Percentiles rank a stretch among this genome's conserved stretches.
Evolutionary conservation across 495 filamentous ascomycete species (phyloP).

Genomic region (Aspergillus avenaceus): DNA sequence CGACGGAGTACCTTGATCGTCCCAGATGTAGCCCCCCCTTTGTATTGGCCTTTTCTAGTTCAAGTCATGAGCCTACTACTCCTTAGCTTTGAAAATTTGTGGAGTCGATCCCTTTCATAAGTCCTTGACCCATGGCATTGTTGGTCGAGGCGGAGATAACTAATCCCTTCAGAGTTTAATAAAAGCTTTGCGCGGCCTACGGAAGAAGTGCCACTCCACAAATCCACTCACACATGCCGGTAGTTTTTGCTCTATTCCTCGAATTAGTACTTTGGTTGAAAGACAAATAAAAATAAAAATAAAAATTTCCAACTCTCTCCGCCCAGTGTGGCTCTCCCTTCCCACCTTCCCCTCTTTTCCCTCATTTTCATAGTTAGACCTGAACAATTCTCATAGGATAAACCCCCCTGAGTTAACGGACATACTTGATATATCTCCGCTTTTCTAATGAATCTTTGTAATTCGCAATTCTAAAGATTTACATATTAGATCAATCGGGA

Average conservation of each 20-base stretch:
- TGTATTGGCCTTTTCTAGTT: neutral
- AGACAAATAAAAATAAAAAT: neutral
- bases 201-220: conserved; percentile 6
- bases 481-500: neutral
- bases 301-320: conserved; percentile 5
- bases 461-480: neutral
- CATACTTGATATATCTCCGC: neutral
- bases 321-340: neutral
- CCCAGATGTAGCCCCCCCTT: neutral
- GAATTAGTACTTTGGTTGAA: neutral
- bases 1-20: too few species aligned
- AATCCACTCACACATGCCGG: conserved; percentile 9
- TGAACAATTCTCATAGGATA: neutral
- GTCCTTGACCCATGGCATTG: too few species aligned
- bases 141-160: neutral
- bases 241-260: conserved; percentile 4
- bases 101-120: neutral
- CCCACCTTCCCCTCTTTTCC: conserved; percentile 1
- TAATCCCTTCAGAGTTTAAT: conserved; percentile 1
- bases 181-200: conserved; percentile 10
- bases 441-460: conserved; percentile 1
- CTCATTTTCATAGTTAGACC: neutral
- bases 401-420: conserved; percentile 1
- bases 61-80: neutral
- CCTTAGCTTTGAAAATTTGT: neutral